Percentiles rank a stretch among this genome's conserved stretches.
phyloP scores from a whole-genome alignment of 2,329 filamentous ascomycete genomes.

The Cladosporium sphaerospermum region DNA sequence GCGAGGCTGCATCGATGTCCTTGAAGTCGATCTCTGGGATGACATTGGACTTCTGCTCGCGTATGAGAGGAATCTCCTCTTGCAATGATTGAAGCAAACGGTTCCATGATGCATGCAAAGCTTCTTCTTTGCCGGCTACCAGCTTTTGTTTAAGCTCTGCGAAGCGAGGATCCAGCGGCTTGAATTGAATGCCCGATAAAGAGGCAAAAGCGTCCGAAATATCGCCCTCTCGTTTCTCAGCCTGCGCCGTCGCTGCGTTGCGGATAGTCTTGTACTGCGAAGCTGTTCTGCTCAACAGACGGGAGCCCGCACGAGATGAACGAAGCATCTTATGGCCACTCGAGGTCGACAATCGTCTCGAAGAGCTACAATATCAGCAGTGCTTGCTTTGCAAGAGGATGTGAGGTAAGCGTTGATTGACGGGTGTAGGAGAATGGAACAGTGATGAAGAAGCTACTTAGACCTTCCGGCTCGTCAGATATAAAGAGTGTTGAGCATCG shows the following conservation, averaged over 20 bases:
- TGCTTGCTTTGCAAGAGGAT: neutral
- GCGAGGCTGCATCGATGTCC: slow-evolving; percentile 42
- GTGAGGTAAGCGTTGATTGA: neutral
- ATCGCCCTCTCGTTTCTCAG: slow-evolving; percentile 42
- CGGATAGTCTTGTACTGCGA: neutral
- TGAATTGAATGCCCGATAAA: slow-evolving; percentile 41
- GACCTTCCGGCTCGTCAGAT: no score
- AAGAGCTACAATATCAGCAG: no score
- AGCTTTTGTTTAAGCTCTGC: slow-evolving; percentile 40
- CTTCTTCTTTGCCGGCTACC: slow-evolving; percentile 43
- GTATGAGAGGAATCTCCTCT: slow-evolving; percentile 41
- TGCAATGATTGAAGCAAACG: slow-evolving; percentile 37
- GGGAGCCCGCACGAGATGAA: slow-evolving; percentile 7
- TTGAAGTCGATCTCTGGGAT: slow-evolving; percentile 44
- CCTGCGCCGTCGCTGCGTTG: slow-evolving; percentile 18
- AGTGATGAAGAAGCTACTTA: no score
- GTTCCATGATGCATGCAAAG: slow-evolving; percentile 41
- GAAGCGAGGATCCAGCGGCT: slow-evolving; percentile 40
- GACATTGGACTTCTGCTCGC: slow-evolving; percentile 35
- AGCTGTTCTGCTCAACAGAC: neutral
- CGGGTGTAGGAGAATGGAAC: neutral
- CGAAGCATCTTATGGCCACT: neutral
- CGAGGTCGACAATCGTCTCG: no score
- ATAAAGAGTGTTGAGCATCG: neutral
- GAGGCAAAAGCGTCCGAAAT: slow-evolving; percentile 47